These are phyloP conservation scores for Diplodia sapinea DNA, from an alignment of 2,329 filamentous ascomycete genomes.

Conservation along the genomic window DNA sequence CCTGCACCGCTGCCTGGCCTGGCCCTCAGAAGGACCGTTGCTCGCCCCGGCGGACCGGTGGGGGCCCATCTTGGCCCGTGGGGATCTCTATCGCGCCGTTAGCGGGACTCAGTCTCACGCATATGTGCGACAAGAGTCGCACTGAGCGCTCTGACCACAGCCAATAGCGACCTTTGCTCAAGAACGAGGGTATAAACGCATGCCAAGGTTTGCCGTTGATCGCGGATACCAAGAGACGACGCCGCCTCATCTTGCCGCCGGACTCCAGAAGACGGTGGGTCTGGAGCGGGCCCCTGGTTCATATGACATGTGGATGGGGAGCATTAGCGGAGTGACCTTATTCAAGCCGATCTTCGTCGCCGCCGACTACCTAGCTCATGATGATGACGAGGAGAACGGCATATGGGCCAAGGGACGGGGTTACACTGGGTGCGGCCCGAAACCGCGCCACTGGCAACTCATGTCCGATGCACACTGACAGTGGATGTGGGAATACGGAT, in stretches of 20 bases:
- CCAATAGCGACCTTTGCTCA: conserved; percentile 23
- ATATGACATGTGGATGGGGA: conserved; percentile 20
- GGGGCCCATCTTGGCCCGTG: conserved; percentile 13
- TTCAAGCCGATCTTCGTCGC: conserved; percentile 9
- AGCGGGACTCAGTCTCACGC: conserved; percentile 15
- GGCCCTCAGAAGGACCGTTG: conserved; percentile 3
- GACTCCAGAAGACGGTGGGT: conserved; percentile 14
- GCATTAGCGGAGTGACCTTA: neutral
- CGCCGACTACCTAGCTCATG: conserved; percentile 8
- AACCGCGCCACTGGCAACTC: conserved; percentile 17
- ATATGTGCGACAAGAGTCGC: conserved; percentile 24
- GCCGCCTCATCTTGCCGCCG: conserved; percentile 15
- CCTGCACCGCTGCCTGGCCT: conserved; percentile 11
- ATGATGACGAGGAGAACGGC: neutral
- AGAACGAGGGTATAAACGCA: conserved; percentile 23
- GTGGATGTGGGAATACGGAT: conserved; percentile 20
- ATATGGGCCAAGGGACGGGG: conserved; percentile 16
- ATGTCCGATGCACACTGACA: conserved; percentile 17
- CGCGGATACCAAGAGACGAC: conserved; percentile 17
- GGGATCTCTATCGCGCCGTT: conserved; percentile 15
- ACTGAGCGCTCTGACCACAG: conserved; percentile 27
- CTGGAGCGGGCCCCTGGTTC: conserved; percentile 8
- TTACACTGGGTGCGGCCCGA: conserved; percentile 21
- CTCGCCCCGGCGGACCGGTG: neutral
- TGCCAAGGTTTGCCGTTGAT: conserved; percentile 13